A percentile compares a stretch with the other conserved stretches of the same genome.
Evolutionary conservation across 1,139 yeast species (phyloP).

Genomic region (Taphrina flavorubra): DNA sequence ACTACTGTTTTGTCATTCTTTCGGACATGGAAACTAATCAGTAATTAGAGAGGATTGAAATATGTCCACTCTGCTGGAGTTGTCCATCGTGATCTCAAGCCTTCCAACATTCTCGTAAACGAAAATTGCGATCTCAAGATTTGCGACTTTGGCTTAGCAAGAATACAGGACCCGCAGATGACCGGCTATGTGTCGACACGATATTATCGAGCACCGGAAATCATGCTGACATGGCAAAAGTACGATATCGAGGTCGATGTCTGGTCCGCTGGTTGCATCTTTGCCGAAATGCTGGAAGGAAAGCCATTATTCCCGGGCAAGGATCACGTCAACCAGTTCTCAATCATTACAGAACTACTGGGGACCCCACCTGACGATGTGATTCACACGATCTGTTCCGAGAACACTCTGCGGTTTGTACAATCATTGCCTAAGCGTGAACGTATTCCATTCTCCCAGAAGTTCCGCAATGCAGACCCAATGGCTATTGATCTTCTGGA

Average conservation of each 20-base stretch:
- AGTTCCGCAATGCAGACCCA: constrained; percentile 79
- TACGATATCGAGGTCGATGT: constrained; percentile 98
- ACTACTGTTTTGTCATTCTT: background rate
- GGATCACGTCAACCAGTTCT: constrained; percentile 97
- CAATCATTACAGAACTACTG: constrained; percentile 90
- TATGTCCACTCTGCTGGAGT: constrained; percentile 98
- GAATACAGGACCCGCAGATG: constrained; percentile 99
- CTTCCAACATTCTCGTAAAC: constrained; percentile 87
- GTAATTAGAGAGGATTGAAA: constrained; percentile 70
- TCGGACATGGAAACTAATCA: background rate
- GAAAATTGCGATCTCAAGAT: constrained; percentile 90
- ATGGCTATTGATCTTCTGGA: constrained; percentile 88
- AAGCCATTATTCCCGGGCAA: constrained; percentile 98
- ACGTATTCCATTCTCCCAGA: constrained; percentile 81
- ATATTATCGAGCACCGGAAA: constrained; percentile 97
- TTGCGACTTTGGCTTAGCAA: constrained; percentile 95
- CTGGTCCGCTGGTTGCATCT: constrained; percentile 99
- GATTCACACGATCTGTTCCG: constrained; percentile 92
- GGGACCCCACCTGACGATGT: constrained; percentile 98
- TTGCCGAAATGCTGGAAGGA: constrained; percentile 99
- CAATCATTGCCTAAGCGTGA: constrained; percentile 91
- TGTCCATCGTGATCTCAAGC: constrained; percentile 91
- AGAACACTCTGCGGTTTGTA: constrained; percentile 91
- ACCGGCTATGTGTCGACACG: constrained; percentile 97
- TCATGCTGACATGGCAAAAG: constrained; percentile 99